Base-by-base conservation (phyloP, 192 early-diverging fungal species). In the Chytriomyces sp. region DNA sequence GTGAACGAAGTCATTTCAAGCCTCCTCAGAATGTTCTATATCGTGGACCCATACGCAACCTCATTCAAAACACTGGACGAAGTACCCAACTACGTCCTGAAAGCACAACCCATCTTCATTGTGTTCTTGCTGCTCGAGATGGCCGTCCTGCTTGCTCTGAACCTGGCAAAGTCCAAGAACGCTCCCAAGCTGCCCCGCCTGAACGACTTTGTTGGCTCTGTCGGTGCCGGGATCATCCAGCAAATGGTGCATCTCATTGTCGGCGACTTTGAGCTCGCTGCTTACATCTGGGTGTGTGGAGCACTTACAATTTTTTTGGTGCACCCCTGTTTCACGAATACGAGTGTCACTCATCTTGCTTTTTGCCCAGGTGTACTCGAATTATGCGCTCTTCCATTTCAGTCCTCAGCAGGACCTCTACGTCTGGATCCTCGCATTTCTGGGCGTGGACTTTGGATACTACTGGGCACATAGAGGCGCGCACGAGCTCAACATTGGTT, bases 401-500 rank as follows among this genome's bases (percentile, higher is more conserved):
- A 78, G 87, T 46, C 85, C 85, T 24, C 80, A 83, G 24, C 79
- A 67, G 28, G 79, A 81, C 35, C 46, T 85, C 5, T 80, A 50
- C 11, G 81, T 83, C n/a, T 90, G 89, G 89, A 61, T 87, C 50
- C 78, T 80, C 35, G 86, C 85, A 20, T 89, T 89, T 64, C 69
- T 89, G n/a, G 77, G 70, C 11, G 82, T 83, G 16, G 88, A 88
- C 81, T 79, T 82, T n/a, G 77, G 45, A 6, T 80, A 82, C 66
- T 81, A 82, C 26, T 86, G 80, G 81, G 88, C 89, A 63, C 89
- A 90, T 53, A 78, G 89, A 23, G 83, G 80, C 7, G 89, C 87
- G 7, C 89, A 90, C 65, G 89, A 90, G 77, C 76, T 90, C 28
- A 90, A 89, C 75, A 72, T 89, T 50, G 79, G 88, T 44, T 90